These are phyloP conservation scores for Aureobasidium sp. DNA, from an alignment of 2,329 filamentous ascomycete genomes.

Conservation along the genomic window DNA sequence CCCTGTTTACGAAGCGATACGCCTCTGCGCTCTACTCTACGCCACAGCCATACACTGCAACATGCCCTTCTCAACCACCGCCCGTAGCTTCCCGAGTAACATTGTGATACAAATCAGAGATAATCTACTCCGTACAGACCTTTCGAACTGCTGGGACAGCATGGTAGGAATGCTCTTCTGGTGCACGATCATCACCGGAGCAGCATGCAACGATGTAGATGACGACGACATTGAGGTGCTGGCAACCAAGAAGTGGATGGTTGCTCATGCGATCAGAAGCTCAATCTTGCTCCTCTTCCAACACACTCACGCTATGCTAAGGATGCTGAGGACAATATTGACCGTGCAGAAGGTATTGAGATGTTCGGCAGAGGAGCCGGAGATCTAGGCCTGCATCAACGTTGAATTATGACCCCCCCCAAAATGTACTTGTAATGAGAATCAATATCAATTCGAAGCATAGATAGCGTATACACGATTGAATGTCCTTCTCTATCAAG, in stretches of 20 bases:
- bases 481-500: background rate
- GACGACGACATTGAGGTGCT: slow-evolving; percentile 14
- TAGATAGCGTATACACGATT: background rate
- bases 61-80: slow-evolving; percentile 20
- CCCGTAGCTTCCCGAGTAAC: background rate
- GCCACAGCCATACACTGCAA: slow-evolving; percentile 21
- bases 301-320: slow-evolving; percentile 24
- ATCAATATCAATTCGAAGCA: background rate
- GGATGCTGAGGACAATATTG: slow-evolving; percentile 23
- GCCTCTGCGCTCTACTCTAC: slow-evolving; percentile 24
- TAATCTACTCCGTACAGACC: slow-evolving; percentile 23
- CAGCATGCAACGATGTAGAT: slow-evolving; percentile 22
- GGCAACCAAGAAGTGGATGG: slow-evolving; percentile 25
- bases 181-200: slow-evolving; percentile 26
- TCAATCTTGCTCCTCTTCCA: slow-evolving; percentile 28
- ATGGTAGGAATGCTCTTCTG: slow-evolving; percentile 29
- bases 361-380: background rate
- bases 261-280: slow-evolving; percentile 27
- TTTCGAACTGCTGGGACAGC: slow-evolving; percentile 27
- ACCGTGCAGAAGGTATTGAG: slow-evolving; percentile 21
- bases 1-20: slow-evolving; percentile 25
- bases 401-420: background rate
- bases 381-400: background rate
- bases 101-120: slow-evolving; percentile 19
- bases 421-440: background rate